Base-by-base conservation (phyloP, 2,329 filamentous ascomycete species). In the Alternaria ethzedia region DNA sequence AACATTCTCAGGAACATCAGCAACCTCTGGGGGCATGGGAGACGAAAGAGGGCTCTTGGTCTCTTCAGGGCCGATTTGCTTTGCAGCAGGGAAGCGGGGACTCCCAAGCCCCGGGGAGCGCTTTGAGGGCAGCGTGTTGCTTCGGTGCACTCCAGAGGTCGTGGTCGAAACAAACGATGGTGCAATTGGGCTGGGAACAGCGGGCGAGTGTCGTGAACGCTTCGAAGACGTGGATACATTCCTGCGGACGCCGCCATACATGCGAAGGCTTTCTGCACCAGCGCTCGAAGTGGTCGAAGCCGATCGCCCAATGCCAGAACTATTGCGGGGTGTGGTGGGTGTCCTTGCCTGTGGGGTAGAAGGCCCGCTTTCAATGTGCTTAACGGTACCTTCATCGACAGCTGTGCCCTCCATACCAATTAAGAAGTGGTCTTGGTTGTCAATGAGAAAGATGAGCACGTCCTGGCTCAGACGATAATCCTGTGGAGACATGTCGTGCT, bases 341-440 rank as follows among this genome's bases (percentile, higher is more conserved):
- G 80, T 82, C 63, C 79, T 86, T 71, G 78, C 82, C 83, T 61
- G 86, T 82, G 67, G 87, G 79, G 83, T 69, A 28, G 84, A 83
- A 5, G 88, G 87, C 4, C 91, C 91, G 60, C 91, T 92, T 75
- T 94, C 90, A 41, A 90, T 84, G 64, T 89, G 88, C 73, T 88
- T 87, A 54, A 89, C 85, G 8, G 88, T 89, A 64, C 88, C 90
- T 76, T 96, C 93, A 76, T 97, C 94, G n/a, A 94, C 92, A n/a
- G 89, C 94, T n/a, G 94, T 97, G 47, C 96, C 96, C 77, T 94
- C 93, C 96, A 99, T 99, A 59, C 96, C 96, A 68, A 99, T 96
- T 69, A 99, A 84, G 84, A 99, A 99, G 80, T 97, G 93, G 75
- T 99, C 96, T 79, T 99, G 96, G 74, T 99, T 97, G 77, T 98